A percentile compares a stretch with the other conserved stretches of the same genome.
These are phyloP conservation scores for Croton laevigatus DNA, from an alignment of 441 rosid species.

Conservation along the genomic window DNA sequence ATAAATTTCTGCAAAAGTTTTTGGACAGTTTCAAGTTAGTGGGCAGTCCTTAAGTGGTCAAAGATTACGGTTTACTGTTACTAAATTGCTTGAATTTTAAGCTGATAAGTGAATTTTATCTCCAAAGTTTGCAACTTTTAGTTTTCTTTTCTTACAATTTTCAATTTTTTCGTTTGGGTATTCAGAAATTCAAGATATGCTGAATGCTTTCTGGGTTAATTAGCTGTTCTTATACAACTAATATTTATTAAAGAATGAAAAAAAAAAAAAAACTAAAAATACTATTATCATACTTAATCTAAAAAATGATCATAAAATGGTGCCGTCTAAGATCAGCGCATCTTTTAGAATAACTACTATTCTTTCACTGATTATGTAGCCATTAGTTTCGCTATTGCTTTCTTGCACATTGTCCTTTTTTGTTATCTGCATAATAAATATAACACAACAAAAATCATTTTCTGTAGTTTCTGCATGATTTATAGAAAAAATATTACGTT, in stretches of 20 bases:
- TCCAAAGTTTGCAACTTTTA: background rate
- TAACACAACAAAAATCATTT: too few relatives aligned
- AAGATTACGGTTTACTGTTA: background rate
- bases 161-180: background rate
- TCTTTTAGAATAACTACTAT: constrained; percentile 55
- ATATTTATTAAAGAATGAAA: too few relatives aligned
- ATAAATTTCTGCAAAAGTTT: background rate
- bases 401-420: constrained; percentile 65
- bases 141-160: background rate
- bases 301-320: constrained; percentile 54
- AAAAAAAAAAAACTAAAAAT: background rate
- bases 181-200: background rate
- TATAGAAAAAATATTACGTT: too few relatives aligned
- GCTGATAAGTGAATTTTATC: background rate
- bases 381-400: constrained; percentile 54
- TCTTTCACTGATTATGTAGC: constrained; percentile 65
- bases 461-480: too few relatives aligned
- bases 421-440: constrained; percentile 54
- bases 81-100: background rate
- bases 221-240: background rate
- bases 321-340: constrained; percentile 56
- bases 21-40: background rate
- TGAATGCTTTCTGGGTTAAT: background rate
- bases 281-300: background rate
- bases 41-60: background rate